Conservation (phyloP, 2,329 filamentous ascomycete species). For the Ceratocystis cubensis region DNA sequence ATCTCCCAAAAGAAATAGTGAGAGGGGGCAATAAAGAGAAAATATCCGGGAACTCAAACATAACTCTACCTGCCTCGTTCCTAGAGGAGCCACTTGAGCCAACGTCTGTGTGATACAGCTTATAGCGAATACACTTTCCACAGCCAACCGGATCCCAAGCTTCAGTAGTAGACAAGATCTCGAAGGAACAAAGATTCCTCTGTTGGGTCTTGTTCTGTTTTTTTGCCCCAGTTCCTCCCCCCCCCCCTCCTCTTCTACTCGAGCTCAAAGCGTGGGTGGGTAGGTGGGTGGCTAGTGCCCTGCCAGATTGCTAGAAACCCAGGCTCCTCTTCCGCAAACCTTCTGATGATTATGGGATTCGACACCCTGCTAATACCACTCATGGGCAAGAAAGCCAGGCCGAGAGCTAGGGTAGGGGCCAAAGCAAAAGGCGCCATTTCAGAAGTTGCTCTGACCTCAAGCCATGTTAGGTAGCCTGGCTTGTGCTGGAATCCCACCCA, state of each 20-base stretch:
- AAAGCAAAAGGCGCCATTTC: background rate
- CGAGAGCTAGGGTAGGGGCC: background rate
- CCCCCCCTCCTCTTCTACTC: no score
- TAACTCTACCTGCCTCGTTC: background rate
- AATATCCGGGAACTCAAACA: no score
- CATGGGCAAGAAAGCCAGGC: slow-evolving; percentile 1
- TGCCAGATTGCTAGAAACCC: slow-evolving; percentile 4
- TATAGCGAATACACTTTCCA: background rate
- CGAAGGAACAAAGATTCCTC: slow-evolving; percentile 2
- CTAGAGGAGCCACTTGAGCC: background rate
- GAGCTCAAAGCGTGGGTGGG: background rate
- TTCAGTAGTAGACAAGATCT: background rate
- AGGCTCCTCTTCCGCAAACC: background rate
- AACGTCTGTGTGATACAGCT: background rate
- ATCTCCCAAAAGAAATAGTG: background rate
- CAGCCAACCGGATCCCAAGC: background rate
- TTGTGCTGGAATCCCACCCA: background rate
- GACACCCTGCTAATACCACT: background rate
- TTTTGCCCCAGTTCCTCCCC: background rate
- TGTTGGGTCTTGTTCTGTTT: background rate
- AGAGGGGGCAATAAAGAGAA: background rate
- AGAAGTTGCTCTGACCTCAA: slow-evolving; percentile 2
- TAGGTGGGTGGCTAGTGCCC: slow-evolving; percentile 2
- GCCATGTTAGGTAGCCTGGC: background rate
- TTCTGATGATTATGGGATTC: background rate